A percentile compares a stretch with the other conserved stretches of the same genome.
phyloP scores from a whole-genome alignment of 139 green algal species.

The Closterium sp. region DNA sequence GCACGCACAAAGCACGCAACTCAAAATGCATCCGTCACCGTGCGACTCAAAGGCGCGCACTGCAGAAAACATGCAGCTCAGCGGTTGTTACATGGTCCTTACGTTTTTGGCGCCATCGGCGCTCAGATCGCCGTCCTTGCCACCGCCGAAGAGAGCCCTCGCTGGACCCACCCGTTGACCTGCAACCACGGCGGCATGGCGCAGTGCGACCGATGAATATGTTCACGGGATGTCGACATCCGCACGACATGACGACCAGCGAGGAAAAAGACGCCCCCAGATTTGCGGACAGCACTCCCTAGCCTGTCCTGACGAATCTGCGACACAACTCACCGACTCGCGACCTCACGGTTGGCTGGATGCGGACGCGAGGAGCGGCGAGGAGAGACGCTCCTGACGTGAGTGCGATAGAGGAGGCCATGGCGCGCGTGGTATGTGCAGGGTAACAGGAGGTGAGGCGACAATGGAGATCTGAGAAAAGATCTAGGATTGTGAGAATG shows the following conservation, averaged over 20 bases:
- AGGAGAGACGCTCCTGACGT: not conserved
- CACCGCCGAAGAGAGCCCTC: not conserved
- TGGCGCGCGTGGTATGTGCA: not conserved
- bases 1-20: not conserved
- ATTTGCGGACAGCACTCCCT: not conserved
- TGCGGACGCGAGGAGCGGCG: not conserved
- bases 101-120: not conserved
- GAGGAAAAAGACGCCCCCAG: not conserved
- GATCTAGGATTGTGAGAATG: not conserved
- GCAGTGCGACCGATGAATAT: not conserved
- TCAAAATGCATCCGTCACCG: not conserved
- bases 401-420: not conserved
- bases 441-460: not conserved
- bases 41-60: not conserved
- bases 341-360: not conserved
- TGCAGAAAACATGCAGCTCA: not conserved
- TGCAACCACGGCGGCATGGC: not conserved
- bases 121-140: not conserved
- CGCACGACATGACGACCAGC: not conserved
- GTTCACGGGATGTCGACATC: not conserved
- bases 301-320: not conserved
- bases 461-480: not conserved
- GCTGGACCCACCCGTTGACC: not conserved
- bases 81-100: not conserved
- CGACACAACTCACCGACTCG: not conserved